Evolutionary conservation across 2,329 filamentous ascomycete species (phyloP).

Genomic region (Monilinia fructicola): DNA sequence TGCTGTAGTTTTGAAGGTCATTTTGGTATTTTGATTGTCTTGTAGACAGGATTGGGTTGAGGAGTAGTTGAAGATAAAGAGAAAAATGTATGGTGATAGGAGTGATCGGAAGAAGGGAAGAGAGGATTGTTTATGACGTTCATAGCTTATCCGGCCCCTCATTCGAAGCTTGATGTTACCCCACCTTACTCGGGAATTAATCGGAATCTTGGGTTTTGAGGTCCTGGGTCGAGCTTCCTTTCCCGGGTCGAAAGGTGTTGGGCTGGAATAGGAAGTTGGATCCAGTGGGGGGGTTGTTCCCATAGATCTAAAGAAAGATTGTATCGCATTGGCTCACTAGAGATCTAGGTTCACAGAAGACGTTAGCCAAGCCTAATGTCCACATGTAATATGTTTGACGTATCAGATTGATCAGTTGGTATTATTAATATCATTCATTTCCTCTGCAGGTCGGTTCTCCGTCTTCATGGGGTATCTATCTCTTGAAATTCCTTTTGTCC

Average conservation of each 20-base stretch:
- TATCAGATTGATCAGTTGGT: slow-evolving; percentile 2
- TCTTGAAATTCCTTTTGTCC: slow-evolving; percentile 12
- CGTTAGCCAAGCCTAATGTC: background rate
- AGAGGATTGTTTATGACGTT: slow-evolving; percentile 30
- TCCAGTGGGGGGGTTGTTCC: background rate
- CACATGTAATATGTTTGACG: background rate
- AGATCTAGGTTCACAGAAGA: background rate
- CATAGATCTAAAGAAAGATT: background rate
- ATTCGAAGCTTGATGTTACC: slow-evolving; percentile 18
- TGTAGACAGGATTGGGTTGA: too few species aligned
- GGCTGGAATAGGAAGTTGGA: slow-evolving; percentile 15
- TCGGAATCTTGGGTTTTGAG: slow-evolving; percentile 7
- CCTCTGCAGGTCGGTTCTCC: background rate
- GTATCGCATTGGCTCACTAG: background rate
- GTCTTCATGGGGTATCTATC: slow-evolving; percentile 17
- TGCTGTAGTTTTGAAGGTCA: slow-evolving; percentile 86
- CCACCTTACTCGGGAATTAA: slow-evolving; percentile 22
- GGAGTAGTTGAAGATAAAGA: background rate
- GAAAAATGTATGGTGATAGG: background rate
- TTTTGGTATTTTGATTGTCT: slow-evolving; percentile 43
- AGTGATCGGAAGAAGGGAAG: background rate
- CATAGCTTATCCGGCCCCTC: slow-evolving; percentile 34
- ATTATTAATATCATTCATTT: slow-evolving; percentile 12
- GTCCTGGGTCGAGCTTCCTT: background rate
- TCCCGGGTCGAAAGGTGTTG: background rate